Base-by-base conservation (phyloP, 768 basidiomycete species). In the Suillus luteus region DNA sequence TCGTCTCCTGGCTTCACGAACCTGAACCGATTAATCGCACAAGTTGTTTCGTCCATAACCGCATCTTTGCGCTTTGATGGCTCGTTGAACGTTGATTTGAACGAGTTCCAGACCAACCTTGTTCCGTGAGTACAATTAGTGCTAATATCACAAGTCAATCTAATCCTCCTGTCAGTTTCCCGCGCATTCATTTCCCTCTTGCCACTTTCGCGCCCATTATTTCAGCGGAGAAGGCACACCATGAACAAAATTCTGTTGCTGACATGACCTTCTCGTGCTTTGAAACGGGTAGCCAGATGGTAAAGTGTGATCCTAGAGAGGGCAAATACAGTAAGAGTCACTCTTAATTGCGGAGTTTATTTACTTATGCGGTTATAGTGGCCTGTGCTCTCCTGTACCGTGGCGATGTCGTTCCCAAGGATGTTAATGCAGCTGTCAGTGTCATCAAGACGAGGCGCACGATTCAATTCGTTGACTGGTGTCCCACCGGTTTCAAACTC, bases 61-160 rank as follows among this genome's bases (percentile, higher is more conserved):
- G 96, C 96, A 44, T 98, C 96, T 24, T 84, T 87, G 38, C 83
- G 86, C 61, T 87, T 86, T 70, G 86, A 86, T 69, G 86, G 86
- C 43, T 83, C 83, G 48, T 79, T 88, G 65, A 88, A 87, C 70
- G 86, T 87, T 65, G 86, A 87, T 71, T 76, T 99, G 75, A 97
- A 96, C 80, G 96, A 99, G 81, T 99, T 99, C 88, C 96, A 98
- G 82, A 98, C 96, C 63, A 99, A 99, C 81, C 80, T 98, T 77
- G 96, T 98, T 59, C 96, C 96, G 89, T 96, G 74, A 81, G 93
- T 85, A 27, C 11, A 51, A 35, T 9, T 11, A 51, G 14, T 41
- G 35, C 6, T 61, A 38, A 15, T 55, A 17, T 14, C 27, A 37
- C 60, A 49, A 62, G 9, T 62, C 64, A 17, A 54, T 19, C 65